Evolutionary conservation across 2,329 filamentous ascomycete genomes (phyloP), one percentile per base, ranked within the genome.

Genomic region (Trichoderma hamatum): DNA sequence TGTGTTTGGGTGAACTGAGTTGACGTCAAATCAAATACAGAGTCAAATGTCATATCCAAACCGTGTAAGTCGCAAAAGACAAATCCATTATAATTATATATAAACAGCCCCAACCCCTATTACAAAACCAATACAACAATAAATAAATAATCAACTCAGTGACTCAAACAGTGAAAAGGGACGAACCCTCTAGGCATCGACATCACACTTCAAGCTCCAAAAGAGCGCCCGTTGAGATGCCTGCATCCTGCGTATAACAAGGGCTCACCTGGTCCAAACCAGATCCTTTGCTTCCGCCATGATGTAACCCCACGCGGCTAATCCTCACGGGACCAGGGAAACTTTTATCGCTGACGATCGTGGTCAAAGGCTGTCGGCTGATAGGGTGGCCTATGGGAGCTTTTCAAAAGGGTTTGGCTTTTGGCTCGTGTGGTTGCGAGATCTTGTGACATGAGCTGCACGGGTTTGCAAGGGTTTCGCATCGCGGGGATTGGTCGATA

Each of bases 381-480:
- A 65, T 43, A 56, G 21, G 51, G 34, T 21, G 6, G 51, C 19
- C 39, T 43, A n/a, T 43, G 39, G n/a, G 39, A 43, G 39, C 7
- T 19, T 43, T 43, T 19, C 3, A 3, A 43, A 30, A 24, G 54
- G 34, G 62, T 30, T 32, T 24, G 24, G 16, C 39, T 43, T 26
- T 55, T 34, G 26, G 11, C 7, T 52, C 62, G 62, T 46, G 62
- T 65, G 62, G 52, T 26, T 49, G 51, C 5, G n/a, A 34, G 51
- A 65, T 65, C 62, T 65, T 65, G 62, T 65, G 62, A 65, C 62
- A 7, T 65, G 52, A 16, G 39, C 58, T 49, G 39, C 51, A 54
- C 51, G 51, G 51, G 51, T 54, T 26, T 19, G 26, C 61, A 64
- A 51, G 56, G 61, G 49, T 34, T 55, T 64, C 30, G 52, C n/a